A percentile compares a stretch with the other conserved stretches of the same genome.
Evolutionary conservation across 192 early-diverging fungal species (phyloP).

Genomic region (Umbelopsis ramanniana): DNA sequence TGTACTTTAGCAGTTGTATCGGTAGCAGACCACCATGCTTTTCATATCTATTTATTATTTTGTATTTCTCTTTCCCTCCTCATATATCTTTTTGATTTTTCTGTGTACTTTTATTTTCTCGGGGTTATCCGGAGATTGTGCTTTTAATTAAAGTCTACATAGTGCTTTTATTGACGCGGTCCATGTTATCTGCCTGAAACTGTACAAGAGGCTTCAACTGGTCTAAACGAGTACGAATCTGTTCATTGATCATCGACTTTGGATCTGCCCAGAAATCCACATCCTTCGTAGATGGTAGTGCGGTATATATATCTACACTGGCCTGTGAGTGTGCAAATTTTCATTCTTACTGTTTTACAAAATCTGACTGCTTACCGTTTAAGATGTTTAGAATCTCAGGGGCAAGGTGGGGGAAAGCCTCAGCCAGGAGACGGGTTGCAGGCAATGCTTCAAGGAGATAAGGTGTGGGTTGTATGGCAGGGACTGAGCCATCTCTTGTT

Average conservation of each 20-base stretch:
- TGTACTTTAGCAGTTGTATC: not conserved
- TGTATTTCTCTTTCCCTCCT: not conserved
- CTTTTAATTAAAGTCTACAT: conserved; percentile 5
- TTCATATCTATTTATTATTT: too few relatives aligned
- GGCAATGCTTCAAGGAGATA: conserved; percentile 32
- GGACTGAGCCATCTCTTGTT: not conserved
- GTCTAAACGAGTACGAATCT: conserved; percentile 28
- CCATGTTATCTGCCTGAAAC: conserved; percentile 23
- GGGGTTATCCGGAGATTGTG: not conserved
- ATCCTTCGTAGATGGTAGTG: conserved; percentile 29
- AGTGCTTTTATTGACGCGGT: conserved; percentile 34
- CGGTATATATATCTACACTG: conserved; percentile 26
- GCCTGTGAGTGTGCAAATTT: not conserved
- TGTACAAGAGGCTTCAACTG: conserved; percentile 27
- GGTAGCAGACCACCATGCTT: too few relatives aligned
- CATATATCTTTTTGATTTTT: not conserved
- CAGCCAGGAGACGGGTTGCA: conserved; percentile 30
- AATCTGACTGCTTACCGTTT: conserved; percentile 25
- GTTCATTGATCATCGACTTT: conserved; percentile 27
- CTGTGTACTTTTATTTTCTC: not conserved
- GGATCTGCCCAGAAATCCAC: conserved; percentile 32
- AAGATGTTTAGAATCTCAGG: conserved; percentile 29
- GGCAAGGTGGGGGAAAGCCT: conserved; percentile 37
- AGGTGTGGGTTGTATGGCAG: conserved; percentile 27
- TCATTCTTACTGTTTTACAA: not conserved